These are phyloP conservation scores for Porogramme epimiltina DNA, from an alignment of 1,284 basidiomycete species.

Conservation along the genomic window DNA sequence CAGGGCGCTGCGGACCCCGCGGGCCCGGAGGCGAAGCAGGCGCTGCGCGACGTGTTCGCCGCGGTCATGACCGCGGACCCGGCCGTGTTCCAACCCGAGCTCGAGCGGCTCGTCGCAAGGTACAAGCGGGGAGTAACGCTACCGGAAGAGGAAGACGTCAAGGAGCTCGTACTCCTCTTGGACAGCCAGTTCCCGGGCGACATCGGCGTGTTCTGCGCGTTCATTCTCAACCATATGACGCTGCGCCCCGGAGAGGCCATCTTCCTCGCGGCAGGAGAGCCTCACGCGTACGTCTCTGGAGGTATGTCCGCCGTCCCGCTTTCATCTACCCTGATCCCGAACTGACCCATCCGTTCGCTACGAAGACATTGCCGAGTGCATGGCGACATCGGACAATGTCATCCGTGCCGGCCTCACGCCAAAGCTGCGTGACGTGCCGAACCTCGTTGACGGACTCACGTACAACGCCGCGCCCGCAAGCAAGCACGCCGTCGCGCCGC, in stretches of 20 bases:
- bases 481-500: slow-evolving; percentile 71
- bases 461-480: slow-evolving; percentile 74
- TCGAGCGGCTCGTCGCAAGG: slow-evolving; percentile 62
- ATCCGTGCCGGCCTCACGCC: slow-evolving; percentile 98
- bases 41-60: slow-evolving; percentile 76
- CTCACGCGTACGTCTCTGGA: slow-evolving; percentile 94
- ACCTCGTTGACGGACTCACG: slow-evolving; percentile 87
- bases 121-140: slow-evolving; percentile 52
- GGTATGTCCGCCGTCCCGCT: slow-evolving; percentile 49
- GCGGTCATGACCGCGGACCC: slow-evolving; percentile 80
- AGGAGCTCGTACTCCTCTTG: slow-evolving; percentile 73
- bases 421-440: slow-evolving; percentile 92
- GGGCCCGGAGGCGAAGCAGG: slow-evolving; percentile 56
- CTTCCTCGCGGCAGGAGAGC: slow-evolving; percentile 94
- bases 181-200: slow-evolving; percentile 89
- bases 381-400: slow-evolving; percentile 99
- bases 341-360: neutral
- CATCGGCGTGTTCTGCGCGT: slow-evolving; percentile 93
- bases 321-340: neutral
- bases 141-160: slow-evolving; percentile 47
- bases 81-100: slow-evolving; percentile 51
- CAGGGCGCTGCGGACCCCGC: slow-evolving; percentile 42
- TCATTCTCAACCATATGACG: slow-evolving; percentile 86
- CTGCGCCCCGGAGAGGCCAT: slow-evolving; percentile 87
- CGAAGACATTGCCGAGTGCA: slow-evolving; percentile 94